Percentiles rank a stretch among this genome's conserved stretches.
phyloP scores from a whole-genome alignment of 148 eudicot genomes.

The Camellia lanceoleosa region DNA sequence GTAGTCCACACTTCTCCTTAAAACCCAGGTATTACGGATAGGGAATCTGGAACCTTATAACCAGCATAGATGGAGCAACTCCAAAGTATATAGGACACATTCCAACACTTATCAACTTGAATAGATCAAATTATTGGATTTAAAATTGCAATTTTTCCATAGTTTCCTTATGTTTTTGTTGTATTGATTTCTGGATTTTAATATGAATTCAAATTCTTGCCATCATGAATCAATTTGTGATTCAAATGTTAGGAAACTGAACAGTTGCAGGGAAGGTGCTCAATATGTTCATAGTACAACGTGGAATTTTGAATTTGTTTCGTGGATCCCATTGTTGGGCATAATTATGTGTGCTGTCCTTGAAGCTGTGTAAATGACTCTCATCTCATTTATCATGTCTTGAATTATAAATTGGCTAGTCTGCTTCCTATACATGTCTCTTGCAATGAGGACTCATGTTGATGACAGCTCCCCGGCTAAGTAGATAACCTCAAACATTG shows the following conservation, averaged over 20 bases:
- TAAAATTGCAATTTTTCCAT: not conserved
- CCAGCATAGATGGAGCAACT: no score
- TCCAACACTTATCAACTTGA: not conserved
- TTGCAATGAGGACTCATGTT: constrained; percentile 2
- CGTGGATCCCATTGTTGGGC: not conserved
- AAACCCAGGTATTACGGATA: no score
- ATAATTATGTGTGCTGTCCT: not conserved
- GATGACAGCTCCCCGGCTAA: not conserved
- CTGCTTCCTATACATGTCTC: constrained; percentile 3
- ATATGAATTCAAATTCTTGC: not conserved
- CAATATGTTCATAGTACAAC: not conserved
- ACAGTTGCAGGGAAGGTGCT: not conserved
- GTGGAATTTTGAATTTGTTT: not conserved
- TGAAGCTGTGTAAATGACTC: not conserved
- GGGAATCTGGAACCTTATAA: no score
- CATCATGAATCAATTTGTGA: not conserved
- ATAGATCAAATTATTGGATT: not conserved
- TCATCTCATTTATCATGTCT: not conserved
- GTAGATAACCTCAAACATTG: not conserved
- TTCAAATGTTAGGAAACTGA: not conserved
- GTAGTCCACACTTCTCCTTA: no score
- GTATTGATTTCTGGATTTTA: not conserved
- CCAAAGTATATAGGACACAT: no score
- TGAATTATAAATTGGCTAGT: not conserved
- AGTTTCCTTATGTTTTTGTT: not conserved